Conservation (phyloP, 495 filamentous ascomycete genomes). For the Hypoxylon rickii region DNA sequence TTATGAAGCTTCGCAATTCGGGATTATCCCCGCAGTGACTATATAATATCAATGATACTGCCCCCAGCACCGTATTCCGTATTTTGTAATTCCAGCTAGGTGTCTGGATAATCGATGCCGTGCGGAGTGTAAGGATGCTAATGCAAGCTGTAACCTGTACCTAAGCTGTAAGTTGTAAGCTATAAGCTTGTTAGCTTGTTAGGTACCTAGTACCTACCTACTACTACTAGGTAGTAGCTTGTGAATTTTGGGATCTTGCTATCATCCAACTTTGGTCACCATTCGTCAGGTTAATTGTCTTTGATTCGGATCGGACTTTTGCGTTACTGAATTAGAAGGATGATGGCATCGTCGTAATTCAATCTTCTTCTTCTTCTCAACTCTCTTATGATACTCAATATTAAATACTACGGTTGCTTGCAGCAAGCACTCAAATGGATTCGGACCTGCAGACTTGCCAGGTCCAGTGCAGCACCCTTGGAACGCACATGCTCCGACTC, state of each 20-base stretch:
- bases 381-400: not conserved
- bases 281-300: not conserved
- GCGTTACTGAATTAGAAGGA: slow-evolving; percentile 3
- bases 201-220: not conserved
- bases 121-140: too few species aligned
- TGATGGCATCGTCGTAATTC: slow-evolving; percentile 11
- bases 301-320: slow-evolving; percentile 1
- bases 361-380: not conserved
- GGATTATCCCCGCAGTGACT: slow-evolving; percentile 26
- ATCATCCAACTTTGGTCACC: too few species aligned
- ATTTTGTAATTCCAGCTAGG: not conserved
- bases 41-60: not conserved
- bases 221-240: not conserved
- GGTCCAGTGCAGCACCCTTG: too few species aligned
- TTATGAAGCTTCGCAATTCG: not conserved
- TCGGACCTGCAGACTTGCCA: slow-evolving; percentile 30
- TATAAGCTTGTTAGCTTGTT: too few species aligned
- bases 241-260: too few species aligned
- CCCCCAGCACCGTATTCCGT: too few species aligned
- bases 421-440: slow-evolving; percentile 17
- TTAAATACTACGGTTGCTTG: slow-evolving; percentile 22
- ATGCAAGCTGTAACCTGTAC: too few species aligned
- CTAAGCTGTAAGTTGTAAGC: too few species aligned
- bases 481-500: slow-evolving; percentile 19
- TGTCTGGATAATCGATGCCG: too few species aligned